Conservation (phyloP, 768 basidiomycete genomes). For the Butyriboletus loyo region DNA sequence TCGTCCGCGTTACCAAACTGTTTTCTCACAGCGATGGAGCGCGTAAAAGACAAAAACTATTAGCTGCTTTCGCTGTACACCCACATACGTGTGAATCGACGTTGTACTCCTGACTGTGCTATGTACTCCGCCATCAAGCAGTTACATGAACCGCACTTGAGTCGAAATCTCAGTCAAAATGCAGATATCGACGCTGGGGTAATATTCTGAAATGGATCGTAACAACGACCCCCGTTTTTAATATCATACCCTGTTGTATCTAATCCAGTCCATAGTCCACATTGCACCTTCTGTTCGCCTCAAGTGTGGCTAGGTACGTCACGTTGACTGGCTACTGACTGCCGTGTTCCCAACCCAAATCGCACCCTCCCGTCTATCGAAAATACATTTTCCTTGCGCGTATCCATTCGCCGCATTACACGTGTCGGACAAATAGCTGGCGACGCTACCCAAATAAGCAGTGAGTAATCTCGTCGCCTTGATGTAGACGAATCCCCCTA, state of each 20-base stretch:
- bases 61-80: conserved; percentile 1
- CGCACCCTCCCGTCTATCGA: conserved; percentile 1
- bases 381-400: conserved; percentile 3
- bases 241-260: neutral
- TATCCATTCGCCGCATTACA: neutral
- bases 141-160: neutral
- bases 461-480: neutral
- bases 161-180: neutral
- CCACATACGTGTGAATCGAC: neutral
- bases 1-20: neutral
- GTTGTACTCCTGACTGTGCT: neutral
- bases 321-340: neutral
- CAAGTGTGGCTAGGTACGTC: neutral
- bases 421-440: neutral
- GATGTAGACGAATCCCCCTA: neutral
- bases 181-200: neutral
- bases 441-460: neutral
- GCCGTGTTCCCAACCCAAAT: conserved; percentile 4
- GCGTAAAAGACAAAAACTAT: conserved; percentile 29
- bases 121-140: neutral
- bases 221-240: neutral
- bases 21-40: conserved; percentile 30
- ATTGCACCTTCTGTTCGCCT: neutral
- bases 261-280: neutral
- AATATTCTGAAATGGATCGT: neutral